Evolutionary conservation across 2,329 filamentous ascomycete species (phyloP).

Genomic region (Neodidymelliopsis sp.): DNA sequence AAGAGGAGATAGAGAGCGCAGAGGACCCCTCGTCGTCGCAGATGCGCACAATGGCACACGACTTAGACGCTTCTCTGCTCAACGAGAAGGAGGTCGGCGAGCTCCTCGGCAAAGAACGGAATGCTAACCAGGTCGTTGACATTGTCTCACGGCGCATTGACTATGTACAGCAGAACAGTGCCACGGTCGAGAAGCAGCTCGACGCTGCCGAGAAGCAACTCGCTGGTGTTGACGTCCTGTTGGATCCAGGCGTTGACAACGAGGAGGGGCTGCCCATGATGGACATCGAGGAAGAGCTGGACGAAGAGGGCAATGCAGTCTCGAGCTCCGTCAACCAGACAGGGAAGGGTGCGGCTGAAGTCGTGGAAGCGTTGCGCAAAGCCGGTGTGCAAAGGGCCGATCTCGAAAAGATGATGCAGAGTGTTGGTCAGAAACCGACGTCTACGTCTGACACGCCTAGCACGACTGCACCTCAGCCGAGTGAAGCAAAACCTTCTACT

Average conservation of each 20-base stretch:
- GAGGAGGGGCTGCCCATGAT: slow-evolving; percentile 79
- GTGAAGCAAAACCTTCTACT: not conserved
- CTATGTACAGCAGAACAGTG: slow-evolving; percentile 85
- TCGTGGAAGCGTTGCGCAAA: slow-evolving; percentile 77
- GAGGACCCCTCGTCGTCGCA: slow-evolving; percentile 34
- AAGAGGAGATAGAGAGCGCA: slow-evolving; percentile 73
- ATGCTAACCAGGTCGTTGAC: slow-evolving; percentile 69
- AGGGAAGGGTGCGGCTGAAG: slow-evolving; percentile 69
- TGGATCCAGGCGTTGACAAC: slow-evolving; percentile 68
- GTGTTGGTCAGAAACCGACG: slow-evolving; percentile 3
- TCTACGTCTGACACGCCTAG: not conserved
- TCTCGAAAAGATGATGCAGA: slow-evolving; percentile 26
- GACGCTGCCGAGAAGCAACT: slow-evolving; percentile 73
- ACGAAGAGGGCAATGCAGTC: slow-evolving; percentile 87
- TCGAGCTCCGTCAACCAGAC: slow-evolving; percentile 62
- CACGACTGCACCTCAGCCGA: not conserved
- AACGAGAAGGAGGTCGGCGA: slow-evolving; percentile 66
- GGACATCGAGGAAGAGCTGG: slow-evolving; percentile 90
- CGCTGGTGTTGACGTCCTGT: slow-evolving; percentile 62
- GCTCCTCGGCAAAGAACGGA: slow-evolving; percentile 62
- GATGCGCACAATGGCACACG: slow-evolving; percentile 58
- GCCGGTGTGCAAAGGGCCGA: slow-evolving; percentile 65
- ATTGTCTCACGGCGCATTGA: slow-evolving; percentile 80
- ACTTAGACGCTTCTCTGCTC: slow-evolving; percentile 70
- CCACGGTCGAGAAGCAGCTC: slow-evolving; percentile 76